Evolutionary conservation across 2,329 filamentous ascomycete species (phyloP), one percentile per base, ranked within the genome.

Genomic region (Drechmeria coniospora): DNA sequence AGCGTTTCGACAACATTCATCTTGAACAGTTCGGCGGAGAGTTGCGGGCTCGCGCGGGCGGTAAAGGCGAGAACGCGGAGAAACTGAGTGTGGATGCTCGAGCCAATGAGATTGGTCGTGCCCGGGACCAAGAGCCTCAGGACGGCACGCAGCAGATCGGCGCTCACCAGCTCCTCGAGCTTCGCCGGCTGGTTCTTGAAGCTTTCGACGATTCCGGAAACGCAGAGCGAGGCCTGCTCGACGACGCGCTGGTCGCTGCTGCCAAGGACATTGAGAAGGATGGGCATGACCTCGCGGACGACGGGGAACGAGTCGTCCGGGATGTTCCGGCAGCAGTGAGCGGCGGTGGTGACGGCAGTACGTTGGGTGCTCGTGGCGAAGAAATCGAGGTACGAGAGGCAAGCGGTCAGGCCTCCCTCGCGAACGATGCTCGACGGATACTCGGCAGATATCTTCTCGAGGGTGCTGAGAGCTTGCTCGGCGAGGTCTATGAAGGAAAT

Each of bases 401-500:
- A 98, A n/a, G 90, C 90, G 2, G 82, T 92, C 36, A 98, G 62
- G 8, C 90, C 90, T 26, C 90, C 92, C 56, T 95, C 90, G 28
- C 86, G 79, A 24, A 98, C 90, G 41, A 98, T 98, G 31, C 82
- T 84, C 4, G 80, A 76, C 2, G 90, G 90, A 46, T 93, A 98
- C 47, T 98, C 90, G 31, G 87, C 74, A 0, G 90, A 98, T 27
- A 98, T 94, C 56, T 95, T 98, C 49, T 95, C 86, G 29, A 98
- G 62, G 0, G 90, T 98, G 58, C 84, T 98, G 27, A 98, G 60
- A 32, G 90, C 84, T 57, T 98, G 92, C 56, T 98, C 90, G 21
- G 92, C 92, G 29, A 98, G 64, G 51, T 98, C 90, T 49, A 98
- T 98, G 51, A 87, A 98, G 35, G 87, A 79, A 25, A 95, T 95